Evolutionary conservation across 257 asterid species (phyloP), one percentile per base, ranked within the genome.

Genomic region (Paulownia fortunei): DNA sequence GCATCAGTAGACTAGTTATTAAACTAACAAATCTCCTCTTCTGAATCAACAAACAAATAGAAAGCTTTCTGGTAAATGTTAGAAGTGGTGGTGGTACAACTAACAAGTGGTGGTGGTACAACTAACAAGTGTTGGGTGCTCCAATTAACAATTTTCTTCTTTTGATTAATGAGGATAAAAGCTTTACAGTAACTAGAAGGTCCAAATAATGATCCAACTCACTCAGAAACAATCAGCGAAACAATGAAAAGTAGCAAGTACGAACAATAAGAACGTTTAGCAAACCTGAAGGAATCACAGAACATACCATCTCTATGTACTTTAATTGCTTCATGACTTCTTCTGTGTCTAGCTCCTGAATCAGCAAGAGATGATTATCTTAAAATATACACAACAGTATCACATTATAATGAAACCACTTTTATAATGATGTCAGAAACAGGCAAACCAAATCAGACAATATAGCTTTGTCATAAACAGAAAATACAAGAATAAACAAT

Each of bases 281-380:
- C 21, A 60, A 67, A 55, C 23, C 6, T 7, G 46, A 11, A 19
- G 79, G 67, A 62, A 46, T 60, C 64, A 18, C n/a, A 51, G 44
- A 27, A 73, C 90, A 39, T 87, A 92, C 97, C 97, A 80, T 82
- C 83, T 94, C 96, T 42, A 87, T 59, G 78, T 89, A 94, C 86
- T 94, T 94, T 79, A 94, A 73, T 71, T 94, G 98, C 85, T 85
- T 94, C 86, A 88, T 72, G 81, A 94, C 89, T 83, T 92, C 95
- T 58, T 89, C 96, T 0, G 92, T 94, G 32, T 82, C 93, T 34
- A 92, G 84, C 86, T 92, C 99, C 99, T 94, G 88, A 80, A 84
- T 79, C 77, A 79, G 62, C 83, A 47, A 80, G 67, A 85, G 21
- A 67, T 3, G 30, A 76, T 30, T 26, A 55, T 37, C 8, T 51